These are phyloP conservation scores for Calonectria honghensis DNA, from an alignment of 2,329 filamentous ascomycete species.

Conservation along the genomic window DNA sequence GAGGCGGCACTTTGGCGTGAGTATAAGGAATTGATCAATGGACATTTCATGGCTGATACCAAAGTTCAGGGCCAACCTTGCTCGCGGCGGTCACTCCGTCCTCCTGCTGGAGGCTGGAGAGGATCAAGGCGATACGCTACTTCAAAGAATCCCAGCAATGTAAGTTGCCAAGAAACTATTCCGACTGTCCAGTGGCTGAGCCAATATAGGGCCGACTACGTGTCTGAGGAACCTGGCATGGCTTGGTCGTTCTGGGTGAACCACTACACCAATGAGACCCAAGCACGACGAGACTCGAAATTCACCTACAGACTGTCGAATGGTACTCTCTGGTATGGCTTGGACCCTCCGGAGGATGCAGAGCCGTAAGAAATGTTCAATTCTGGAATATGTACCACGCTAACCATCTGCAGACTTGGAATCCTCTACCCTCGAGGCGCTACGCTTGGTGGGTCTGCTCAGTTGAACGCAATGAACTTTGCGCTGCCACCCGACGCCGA, in stretches of 20 bases:
- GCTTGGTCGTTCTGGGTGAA: constrained; percentile 77
- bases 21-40: not conserved
- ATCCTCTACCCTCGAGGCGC: constrained; percentile 51
- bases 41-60: not conserved
- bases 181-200: not conserved
- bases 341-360: constrained; percentile 58
- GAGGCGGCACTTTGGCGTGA: constrained; percentile 70
- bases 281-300: constrained; percentile 48
- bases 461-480: constrained; percentile 50
- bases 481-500: constrained; percentile 44
- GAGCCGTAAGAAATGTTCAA: constrained; percentile 41
- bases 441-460: constrained; percentile 45
- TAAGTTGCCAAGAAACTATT: constrained; percentile 25
- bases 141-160: constrained; percentile 45
- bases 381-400: not conserved
- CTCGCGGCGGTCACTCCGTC: constrained; percentile 72
- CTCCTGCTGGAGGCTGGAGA: constrained; percentile 75
- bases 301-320: constrained; percentile 48
- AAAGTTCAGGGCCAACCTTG: constrained; percentile 65
- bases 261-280: constrained; percentile 67
- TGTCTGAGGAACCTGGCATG: constrained; percentile 44
- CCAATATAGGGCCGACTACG: constrained; percentile 27
- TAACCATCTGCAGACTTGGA: constrained; percentile 37
- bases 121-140: constrained; percentile 63
- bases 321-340: constrained; percentile 45